A percentile compares a stretch with the other conserved stretches of the same genome.
These are phyloP conservation scores for Termitomyces sp. DNA, from an alignment of 768 basidiomycete species.

Conservation along the genomic window DNA sequence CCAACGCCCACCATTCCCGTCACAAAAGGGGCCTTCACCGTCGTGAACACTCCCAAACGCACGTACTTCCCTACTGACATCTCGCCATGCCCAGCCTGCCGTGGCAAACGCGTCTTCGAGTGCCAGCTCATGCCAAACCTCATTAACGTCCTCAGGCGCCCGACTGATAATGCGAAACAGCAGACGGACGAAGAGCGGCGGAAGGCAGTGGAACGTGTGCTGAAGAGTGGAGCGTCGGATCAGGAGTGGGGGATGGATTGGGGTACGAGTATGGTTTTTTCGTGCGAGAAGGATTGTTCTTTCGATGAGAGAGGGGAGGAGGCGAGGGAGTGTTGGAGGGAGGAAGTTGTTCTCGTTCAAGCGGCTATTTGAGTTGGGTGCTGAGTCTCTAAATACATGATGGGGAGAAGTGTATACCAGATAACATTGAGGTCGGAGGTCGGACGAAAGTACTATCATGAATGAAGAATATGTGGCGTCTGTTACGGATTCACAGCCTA, in stretches of 20 bases:
- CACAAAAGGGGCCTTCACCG: constrained; percentile 59
- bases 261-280: constrained; percentile 90
- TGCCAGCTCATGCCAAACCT: constrained; percentile 94
- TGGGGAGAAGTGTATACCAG: not conserved
- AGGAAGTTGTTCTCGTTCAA: constrained; percentile 73
- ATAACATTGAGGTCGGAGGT: not conserved
- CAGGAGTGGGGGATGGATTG: constrained; percentile 76
- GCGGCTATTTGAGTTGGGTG: constrained; percentile 62
- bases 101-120: constrained; percentile 74
- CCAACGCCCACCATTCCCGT: constrained; percentile 44
- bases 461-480: no score
- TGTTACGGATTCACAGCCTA: no score
- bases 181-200: constrained; percentile 68
- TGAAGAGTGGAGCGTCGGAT: constrained; percentile 44
- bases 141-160: constrained; percentile 65
- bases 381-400: not conserved
- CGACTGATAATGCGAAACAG: constrained; percentile 24
- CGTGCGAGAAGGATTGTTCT: constrained; percentile 80
- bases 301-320: constrained; percentile 36
- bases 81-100: constrained; percentile 67
- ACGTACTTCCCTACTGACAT: constrained; percentile 53
- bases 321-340: constrained; percentile 58
- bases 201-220: constrained; percentile 50
- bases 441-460: no score
- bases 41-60: constrained; percentile 43